Evolutionary conservation across 352 stramenopile genomes (phyloP).

Genomic region (Pythium myriotylum): DNA sequence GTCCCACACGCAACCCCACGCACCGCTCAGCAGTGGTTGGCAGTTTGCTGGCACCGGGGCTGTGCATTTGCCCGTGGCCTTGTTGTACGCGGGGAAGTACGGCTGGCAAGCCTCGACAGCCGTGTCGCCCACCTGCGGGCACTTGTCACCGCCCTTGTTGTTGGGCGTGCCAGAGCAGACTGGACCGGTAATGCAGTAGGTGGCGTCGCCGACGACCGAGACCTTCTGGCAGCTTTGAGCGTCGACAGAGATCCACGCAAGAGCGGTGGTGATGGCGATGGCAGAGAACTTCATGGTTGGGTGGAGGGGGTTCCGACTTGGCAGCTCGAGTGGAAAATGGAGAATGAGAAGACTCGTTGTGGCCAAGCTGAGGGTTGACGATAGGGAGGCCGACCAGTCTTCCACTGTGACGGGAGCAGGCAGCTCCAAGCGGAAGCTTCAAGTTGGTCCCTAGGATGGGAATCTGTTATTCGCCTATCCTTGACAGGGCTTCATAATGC

Average conservation of each 20-base stretch:
- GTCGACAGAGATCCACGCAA: neutral
- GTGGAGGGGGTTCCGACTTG: slow-evolving; percentile 2
- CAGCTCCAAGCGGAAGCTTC: neutral
- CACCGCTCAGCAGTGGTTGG: neutral
- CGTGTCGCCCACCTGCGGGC: slow-evolving; percentile 22
- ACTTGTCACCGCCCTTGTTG: slow-evolving; percentile 19
- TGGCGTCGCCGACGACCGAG: slow-evolving; percentile 35
- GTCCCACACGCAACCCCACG: slow-evolving; percentile 23
- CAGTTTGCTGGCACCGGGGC: slow-evolving; percentile 21
- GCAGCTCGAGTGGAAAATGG: neutral
- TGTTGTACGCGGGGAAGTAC: slow-evolving; percentile 18
- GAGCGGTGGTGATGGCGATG: neutral
- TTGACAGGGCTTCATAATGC: neutral
- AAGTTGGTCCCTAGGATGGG: neutral
- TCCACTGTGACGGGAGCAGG: too few relatives aligned
- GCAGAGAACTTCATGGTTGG: slow-evolving; percentile 11
- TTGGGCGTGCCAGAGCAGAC: slow-evolving; percentile 27
- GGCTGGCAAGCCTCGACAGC: slow-evolving; percentile 24
- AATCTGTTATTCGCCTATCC: too few relatives aligned
- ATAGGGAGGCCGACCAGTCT: too few relatives aligned
- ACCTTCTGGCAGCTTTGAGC: slow-evolving; percentile 28
- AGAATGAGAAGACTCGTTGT: slow-evolving; percentile 13
- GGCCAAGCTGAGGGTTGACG: too few relatives aligned
- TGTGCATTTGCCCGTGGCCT: slow-evolving; percentile 19
- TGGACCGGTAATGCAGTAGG: slow-evolving; percentile 35